phyloP scores from a whole-genome alignment of 345 rosid genomes.

The Boechera stricta region DNA sequence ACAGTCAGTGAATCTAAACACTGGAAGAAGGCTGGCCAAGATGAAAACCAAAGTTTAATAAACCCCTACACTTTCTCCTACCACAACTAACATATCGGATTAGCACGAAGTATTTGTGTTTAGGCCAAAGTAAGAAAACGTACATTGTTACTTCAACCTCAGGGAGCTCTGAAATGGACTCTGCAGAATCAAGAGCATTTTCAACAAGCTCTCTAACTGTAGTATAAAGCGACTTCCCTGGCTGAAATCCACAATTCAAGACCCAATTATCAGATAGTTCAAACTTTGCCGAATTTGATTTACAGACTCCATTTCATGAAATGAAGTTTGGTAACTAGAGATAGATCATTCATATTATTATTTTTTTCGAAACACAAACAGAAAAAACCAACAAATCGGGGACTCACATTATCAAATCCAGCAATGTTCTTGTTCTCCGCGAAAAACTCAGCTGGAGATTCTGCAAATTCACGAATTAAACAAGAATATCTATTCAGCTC shows the following conservation, averaged over 20 bases:
- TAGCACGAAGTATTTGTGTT: background rate
- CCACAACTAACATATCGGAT: constrained; percentile 10
- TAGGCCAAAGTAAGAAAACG: constrained; percentile 35
- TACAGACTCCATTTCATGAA: background rate
- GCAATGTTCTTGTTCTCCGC: constrained; percentile 99
- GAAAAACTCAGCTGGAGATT: constrained; percentile 97
- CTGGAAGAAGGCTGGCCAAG: background rate
- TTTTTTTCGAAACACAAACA: background rate
- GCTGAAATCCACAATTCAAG: constrained; percentile 50
- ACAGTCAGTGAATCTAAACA: constrained; percentile 14
- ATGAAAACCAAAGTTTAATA: background rate
- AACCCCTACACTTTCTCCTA: background rate
- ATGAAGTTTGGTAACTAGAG: background rate
- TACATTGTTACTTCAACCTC: constrained; percentile 85
- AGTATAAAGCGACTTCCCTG: constrained; percentile 89
- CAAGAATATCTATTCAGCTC: background rate
- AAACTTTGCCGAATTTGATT: background rate
- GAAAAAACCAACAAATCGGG: background rate
- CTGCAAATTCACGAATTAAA: constrained; percentile 51
- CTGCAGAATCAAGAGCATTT: constrained; percentile 92
- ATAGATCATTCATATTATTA: background rate
- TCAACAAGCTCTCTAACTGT: constrained; percentile 95
- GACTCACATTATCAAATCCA: constrained; percentile 92
- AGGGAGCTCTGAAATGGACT: constrained; percentile 93
- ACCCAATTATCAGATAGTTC: constrained; percentile 24